Evolutionary conservation across 2,329 filamentous ascomycete species (phyloP), one percentile per base, ranked within the genome.

Genomic region (Cordyceps cicadae): DNA sequence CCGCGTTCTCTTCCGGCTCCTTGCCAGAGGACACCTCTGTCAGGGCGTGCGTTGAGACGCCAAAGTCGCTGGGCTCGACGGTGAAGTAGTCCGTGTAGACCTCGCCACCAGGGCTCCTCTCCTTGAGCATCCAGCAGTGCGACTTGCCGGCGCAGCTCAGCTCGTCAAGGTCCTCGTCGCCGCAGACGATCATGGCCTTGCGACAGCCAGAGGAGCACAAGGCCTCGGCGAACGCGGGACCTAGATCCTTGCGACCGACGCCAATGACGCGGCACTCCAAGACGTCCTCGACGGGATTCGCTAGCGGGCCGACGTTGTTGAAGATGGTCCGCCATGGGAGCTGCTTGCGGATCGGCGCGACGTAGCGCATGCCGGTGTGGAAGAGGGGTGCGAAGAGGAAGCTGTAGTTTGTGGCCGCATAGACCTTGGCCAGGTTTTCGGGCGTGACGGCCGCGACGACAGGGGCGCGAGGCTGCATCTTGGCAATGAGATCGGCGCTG

Each of bases 361-460:
- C 92, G 72, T 92, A 87, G 71, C 86, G 87, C 88, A 97, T 97
- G 53, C 92, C 93, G 0, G 92, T 91, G 76, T 99, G 94, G 81
- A 97, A 99, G 66, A 94, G 89, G 45, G 94, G 93, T 0, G 94
- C 94, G 71, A 94, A 97, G 34, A 99, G 83, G 76, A 99, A 99
- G 64, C 89, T 89, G 77, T 97, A 99, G 76, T 96, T 97, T 64
- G 88, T 89, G 62, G 81, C 78, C 54, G 83, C 80, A 76, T 97
- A 97, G 62, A 97, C 85, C 60, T 80, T 73, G 56, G 83, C 75
- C 53, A 97, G 80, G 52, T 87, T 91, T 48, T 80, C 74, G 1
- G 92, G 88, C 15, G 82, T 87, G 64, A 97, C 83, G 48, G 88
- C 87, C 54, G 81, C 78, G 64, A 97, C 86, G 66, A 88, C 83